These are phyloP conservation scores for Lunularia cruciata DNA, from an alignment of 225 moss, liverwort and hornwort genomes.

Conservation along the genomic window DNA sequence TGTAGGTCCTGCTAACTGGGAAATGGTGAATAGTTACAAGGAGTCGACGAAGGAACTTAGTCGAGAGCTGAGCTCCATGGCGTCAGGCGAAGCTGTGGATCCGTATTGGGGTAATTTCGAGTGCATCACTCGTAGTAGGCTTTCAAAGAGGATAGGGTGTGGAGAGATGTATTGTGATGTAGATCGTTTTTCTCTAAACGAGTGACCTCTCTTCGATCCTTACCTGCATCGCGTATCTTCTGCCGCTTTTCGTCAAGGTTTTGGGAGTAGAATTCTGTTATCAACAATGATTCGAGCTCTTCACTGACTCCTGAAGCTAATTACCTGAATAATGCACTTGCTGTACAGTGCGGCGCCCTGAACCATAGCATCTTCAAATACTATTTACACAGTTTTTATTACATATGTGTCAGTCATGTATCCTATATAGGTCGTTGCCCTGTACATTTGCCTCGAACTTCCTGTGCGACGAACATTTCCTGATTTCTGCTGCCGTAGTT, in stretches of 20 bases:
- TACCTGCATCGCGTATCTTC: no score
- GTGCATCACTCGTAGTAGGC: neutral
- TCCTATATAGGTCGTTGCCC: no score
- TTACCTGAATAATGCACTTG: no score
- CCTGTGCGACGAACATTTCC: no score
- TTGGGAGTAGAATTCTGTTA: neutral
- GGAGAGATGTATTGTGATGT: neutral
- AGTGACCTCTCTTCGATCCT: neutral
- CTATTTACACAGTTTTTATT: no score
- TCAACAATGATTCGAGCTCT: no score
- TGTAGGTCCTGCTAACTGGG: neutral
- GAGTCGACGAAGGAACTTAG: neutral
- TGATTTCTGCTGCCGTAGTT: no score
- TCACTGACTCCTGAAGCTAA: no score
- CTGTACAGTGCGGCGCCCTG: no score
- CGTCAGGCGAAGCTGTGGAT: conserved; percentile 19
- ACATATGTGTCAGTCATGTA: no score
- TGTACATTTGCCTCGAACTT: no score
- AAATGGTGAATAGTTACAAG: conserved; percentile 13
- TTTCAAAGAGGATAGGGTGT: neutral
- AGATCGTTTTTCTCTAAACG: neutral
- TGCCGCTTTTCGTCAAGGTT: neutral
- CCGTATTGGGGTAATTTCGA: conserved; percentile 40
- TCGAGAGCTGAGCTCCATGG: conserved; percentile 10
- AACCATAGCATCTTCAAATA: no score